Percentiles rank a stretch among this genome's conserved stretches.
Conservation (phyloP, 179 eudicot species). For the Carnegiea gigantea region DNA sequence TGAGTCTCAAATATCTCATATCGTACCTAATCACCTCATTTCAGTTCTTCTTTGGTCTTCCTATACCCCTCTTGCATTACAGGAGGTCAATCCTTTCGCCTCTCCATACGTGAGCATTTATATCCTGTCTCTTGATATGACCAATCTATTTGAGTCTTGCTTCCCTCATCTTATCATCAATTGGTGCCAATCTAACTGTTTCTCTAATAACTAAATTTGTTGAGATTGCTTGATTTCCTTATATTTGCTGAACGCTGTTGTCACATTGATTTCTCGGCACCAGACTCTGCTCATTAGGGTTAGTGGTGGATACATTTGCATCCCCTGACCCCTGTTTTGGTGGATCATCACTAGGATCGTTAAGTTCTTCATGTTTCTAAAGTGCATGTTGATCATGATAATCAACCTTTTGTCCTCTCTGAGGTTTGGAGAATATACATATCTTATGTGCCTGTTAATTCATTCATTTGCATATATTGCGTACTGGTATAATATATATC, state of each 20-base stretch:
- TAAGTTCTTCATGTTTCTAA: not conserved
- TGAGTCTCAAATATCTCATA: too few relatives aligned
- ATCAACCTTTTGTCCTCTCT: not conserved
- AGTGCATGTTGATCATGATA: not conserved
- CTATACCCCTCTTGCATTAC: too few relatives aligned
- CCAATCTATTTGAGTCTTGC: too few relatives aligned
- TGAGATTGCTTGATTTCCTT: not conserved
- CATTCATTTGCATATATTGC: not conserved
- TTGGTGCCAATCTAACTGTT: too few relatives aligned
- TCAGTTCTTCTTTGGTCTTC: too few relatives aligned
- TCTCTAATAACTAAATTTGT: not conserved
- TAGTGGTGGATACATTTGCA: not conserved
- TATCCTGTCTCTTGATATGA: too few relatives aligned
- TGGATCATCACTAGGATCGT: not conserved
- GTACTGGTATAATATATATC: conserved; percentile 5
- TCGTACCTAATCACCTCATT: too few relatives aligned
- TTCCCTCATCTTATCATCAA: too few relatives aligned
- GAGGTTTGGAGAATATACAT: not conserved
- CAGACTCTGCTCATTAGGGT: not conserved
- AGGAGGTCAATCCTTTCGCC: too few relatives aligned
- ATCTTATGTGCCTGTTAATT: not conserved
- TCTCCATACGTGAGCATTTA: too few relatives aligned
- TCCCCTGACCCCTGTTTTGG: not conserved
- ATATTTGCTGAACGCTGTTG: not conserved
- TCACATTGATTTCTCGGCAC: not conserved